Conservation (phyloP, 2,329 filamentous ascomycete species). For the Phialophora expanda region DNA sequence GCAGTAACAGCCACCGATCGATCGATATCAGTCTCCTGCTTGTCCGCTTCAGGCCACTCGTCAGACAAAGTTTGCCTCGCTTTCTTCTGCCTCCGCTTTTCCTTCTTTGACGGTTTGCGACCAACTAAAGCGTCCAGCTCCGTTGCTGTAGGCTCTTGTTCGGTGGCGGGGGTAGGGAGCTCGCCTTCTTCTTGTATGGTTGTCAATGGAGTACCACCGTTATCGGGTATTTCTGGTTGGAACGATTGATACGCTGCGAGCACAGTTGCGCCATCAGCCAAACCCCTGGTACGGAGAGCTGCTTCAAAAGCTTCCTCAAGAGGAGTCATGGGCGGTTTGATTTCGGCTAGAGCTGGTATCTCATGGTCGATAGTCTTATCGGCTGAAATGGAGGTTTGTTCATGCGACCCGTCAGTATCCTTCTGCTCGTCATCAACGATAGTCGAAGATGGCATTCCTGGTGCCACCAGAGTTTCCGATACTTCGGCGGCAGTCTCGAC, state of each 20-base stretch:
- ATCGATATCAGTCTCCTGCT: neutral
- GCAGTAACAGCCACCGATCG: neutral
- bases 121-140: conserved; percentile 7
- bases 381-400: neutral
- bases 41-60: neutral
- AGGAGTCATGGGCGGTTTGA: conserved; percentile 16
- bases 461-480: neutral
- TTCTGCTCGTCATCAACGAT: neutral
- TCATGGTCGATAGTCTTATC: neutral
- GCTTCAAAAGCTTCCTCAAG: conserved; percentile 36
- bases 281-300: conserved; percentile 33
- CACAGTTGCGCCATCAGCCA: conserved; percentile 27
- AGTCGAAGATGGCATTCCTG: neutral
- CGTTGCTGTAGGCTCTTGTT: neutral
- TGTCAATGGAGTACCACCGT: conserved; percentile 15
- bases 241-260: conserved; percentile 34
- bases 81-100: conserved; percentile 36
- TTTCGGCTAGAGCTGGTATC: neutral
- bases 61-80: neutral
- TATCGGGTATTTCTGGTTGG: conserved; percentile 27
- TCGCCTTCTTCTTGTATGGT: conserved; percentile 31
- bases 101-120: conserved; percentile 33
- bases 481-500: neutral
- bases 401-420: neutral
- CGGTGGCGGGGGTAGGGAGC: neutral